Conservation (phyloP, 352 stramenopile species). For the Thalassiosira hispida region DNA sequence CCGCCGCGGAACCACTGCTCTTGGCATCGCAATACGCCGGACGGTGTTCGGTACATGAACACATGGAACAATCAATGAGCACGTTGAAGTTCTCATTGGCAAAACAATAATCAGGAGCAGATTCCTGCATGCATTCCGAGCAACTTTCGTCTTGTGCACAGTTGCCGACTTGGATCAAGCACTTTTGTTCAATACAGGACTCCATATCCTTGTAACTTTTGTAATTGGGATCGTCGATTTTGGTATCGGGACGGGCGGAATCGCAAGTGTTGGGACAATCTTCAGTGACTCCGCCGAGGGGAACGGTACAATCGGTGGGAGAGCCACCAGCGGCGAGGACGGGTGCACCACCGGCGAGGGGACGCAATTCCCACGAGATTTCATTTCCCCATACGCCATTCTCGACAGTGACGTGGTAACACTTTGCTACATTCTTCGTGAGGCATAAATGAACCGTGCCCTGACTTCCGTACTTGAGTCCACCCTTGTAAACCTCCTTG, state of each 20-base stretch:
- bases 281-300: slow-evolving; percentile 45
- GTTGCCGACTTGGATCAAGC: slow-evolving; percentile 74
- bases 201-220: slow-evolving; percentile 77
- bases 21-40: slow-evolving; percentile 67
- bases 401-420: slow-evolving; percentile 71
- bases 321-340: slow-evolving; percentile 67
- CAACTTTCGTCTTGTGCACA: slow-evolving; percentile 69
- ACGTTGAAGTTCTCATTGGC: slow-evolving; percentile 74
- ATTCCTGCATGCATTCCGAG: slow-evolving; percentile 61
- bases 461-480: slow-evolving; percentile 67
- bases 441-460: slow-evolving; percentile 76
- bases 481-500: slow-evolving; percentile 61
- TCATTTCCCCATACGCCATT: slow-evolving; percentile 83
- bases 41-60: slow-evolving; percentile 65
- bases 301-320: slow-evolving; percentile 73
- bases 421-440: slow-evolving; percentile 52
- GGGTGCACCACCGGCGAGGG: slow-evolving; percentile 50
- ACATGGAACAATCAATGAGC: slow-evolving; percentile 79
- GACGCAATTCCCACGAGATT: slow-evolving; percentile 80
- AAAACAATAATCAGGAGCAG: slow-evolving; percentile 68
- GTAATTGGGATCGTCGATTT: slow-evolving; percentile 74
- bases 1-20: slow-evolving; percentile 1
- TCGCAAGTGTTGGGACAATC: slow-evolving; percentile 72
- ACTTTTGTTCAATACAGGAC: slow-evolving; percentile 77
- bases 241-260: slow-evolving; percentile 46